Evolutionary conservation across 169 alveolate genomes (phyloP).

Genomic region (Babesia ovis): DNA sequence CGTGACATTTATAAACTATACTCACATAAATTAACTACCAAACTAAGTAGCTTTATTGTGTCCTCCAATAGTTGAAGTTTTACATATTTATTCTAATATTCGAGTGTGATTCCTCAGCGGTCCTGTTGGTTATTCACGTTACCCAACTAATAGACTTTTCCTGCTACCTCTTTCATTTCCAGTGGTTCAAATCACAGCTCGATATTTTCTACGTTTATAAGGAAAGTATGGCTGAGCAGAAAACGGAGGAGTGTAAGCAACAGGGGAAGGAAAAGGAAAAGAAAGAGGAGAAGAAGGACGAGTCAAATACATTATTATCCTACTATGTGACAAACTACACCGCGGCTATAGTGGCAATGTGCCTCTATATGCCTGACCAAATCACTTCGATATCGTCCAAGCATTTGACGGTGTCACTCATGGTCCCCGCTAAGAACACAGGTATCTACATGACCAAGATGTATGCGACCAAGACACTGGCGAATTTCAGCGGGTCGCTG

Average conservation of each 20-base stretch:
- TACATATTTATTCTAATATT: too few relatives aligned
- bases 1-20: too few relatives aligned
- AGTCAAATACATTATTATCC: neutral
- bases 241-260: neutral
- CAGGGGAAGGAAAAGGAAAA: neutral
- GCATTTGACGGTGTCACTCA: constrained; percentile 49
- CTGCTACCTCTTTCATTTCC: too few relatives aligned
- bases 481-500: constrained; percentile 13
- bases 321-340: neutral
- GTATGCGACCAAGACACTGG: constrained; percentile 33
- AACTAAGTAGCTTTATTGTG: too few relatives aligned
- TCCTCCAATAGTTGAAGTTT: too few relatives aligned
- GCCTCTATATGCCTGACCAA: constrained; percentile 53
- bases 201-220: too few relatives aligned
- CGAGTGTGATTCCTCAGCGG: too few relatives aligned
- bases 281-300: neutral
- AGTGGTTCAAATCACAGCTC: too few relatives aligned
- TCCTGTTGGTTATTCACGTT: too few relatives aligned
- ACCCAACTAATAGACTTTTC: too few relatives aligned
- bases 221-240: too few relatives aligned
- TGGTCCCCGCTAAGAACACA: constrained; percentile 33
- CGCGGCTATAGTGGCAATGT: constrained; percentile 24
- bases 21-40: too few relatives aligned
- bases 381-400: constrained; percentile 23
- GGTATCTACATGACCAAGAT: constrained; percentile 50